Evolutionary conservation across 73 alveolate species (phyloP), one percentile per base, ranked within the genome.

Genomic region (Halteria grandinella): DNA sequence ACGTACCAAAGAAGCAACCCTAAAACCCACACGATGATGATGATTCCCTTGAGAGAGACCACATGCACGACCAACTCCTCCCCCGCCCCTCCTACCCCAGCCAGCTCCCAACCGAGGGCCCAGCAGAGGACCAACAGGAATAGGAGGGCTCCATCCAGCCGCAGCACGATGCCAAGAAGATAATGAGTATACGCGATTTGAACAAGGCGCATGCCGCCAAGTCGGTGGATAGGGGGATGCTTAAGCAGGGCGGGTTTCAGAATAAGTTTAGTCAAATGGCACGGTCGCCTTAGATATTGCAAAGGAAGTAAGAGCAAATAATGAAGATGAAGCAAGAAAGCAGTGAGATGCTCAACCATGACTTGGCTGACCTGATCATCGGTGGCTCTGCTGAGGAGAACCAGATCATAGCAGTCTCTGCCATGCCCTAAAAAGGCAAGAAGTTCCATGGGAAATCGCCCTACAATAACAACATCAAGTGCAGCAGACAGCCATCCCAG

Each of bases 181-280:
- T 25, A 20, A 53, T 12, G 8, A 7, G 12, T 25, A 5, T 14
- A 20, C n/a, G n/a, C n/a, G n/a, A n/a, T n/a, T n/a, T n/a, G n/a
- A n/a, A n/a, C n/a, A n/a, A n/a, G n/a, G 54, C 48, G 20, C 27
- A 5, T 60, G 57, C 31, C 18, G 37, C 77, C 24, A 60, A 60
- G 34, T 40, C 60, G 20, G 77, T 60, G n/a, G 77, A 60, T 29
- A 60, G 77, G 43, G 77, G 60, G 5, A 18, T 59, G 1, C 24
- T 40, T 15, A 60, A 60, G 24, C 37, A 60, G 37, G 77, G 77
- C 15, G 34, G 23, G 7, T 60, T 60, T 21, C 43, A 60, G 43
- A 60, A 60, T 37, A 60, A 60, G 43, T 39, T 60, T 23, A 59
- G 60, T n/a, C 34, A 60, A 60, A 60, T 60, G 77, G 77, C 77